Percentiles rank a stretch among this genome's conserved stretches.
Evolutionary conservation across 768 basidiomycete genomes (phyloP).

Genomic region (Hypholoma fasciculare): DNA sequence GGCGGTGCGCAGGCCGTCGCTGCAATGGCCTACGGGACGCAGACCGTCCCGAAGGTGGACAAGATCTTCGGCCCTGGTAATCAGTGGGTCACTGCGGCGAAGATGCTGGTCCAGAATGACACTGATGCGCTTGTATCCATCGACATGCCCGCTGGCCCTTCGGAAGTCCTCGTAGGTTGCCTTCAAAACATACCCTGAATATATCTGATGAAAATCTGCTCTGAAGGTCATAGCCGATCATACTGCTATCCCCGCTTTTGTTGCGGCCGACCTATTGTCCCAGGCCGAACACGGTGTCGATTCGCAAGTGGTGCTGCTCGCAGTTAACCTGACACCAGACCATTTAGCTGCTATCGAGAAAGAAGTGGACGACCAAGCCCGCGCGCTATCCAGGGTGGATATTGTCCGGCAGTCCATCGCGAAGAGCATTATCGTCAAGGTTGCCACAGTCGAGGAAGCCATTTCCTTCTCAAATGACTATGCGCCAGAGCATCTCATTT

Average conservation of each 20-base stretch:
- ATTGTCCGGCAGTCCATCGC: conserved; percentile 88
- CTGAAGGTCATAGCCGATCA: conserved; percentile 89
- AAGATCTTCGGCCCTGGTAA: conserved; percentile 99
- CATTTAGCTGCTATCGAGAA: conserved; percentile 75
- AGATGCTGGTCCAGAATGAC: conserved; percentile 99
- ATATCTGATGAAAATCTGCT: neutral
- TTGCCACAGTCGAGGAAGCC: conserved; percentile 68
- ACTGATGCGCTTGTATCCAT: conserved; percentile 95
- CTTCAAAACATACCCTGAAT: neutral
- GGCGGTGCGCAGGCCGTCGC: conserved; percentile 97
- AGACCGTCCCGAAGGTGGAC: conserved; percentile 95
- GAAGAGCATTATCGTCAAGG: conserved; percentile 88
- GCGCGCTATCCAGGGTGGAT: conserved; percentile 81
- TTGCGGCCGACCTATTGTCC: conserved; percentile 94
- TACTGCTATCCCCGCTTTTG: conserved; percentile 83
- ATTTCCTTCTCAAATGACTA: conserved; percentile 94
- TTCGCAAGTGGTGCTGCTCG: conserved; percentile 95
- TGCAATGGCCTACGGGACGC: conserved; percentile 95
- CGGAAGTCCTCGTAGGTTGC: conserved; percentile 87
- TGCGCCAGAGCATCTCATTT: conserved; percentile 95
- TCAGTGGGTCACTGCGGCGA: conserved; percentile 99
- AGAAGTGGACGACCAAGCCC: conserved; percentile 87
- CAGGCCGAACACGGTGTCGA: conserved; percentile 99
- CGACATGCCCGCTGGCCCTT: conserved; percentile 99
- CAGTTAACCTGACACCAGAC: conserved; percentile 63